These are phyloP conservation scores for Calonectria pauciramosa DNA, from an alignment of 2,329 filamentous ascomycete species.

Conservation along the genomic window DNA sequence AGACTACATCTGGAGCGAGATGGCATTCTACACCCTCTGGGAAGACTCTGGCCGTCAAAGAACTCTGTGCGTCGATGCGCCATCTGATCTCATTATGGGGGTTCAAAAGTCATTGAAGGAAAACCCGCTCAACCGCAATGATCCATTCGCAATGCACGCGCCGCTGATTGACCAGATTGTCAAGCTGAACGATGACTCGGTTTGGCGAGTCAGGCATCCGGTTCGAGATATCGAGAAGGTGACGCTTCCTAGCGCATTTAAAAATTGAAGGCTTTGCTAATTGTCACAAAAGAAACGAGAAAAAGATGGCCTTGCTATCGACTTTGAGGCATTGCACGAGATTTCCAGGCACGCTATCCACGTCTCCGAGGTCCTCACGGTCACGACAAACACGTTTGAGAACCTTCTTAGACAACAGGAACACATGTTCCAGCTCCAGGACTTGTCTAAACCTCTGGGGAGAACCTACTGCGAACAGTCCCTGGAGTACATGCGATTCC, in stretches of 20 bases:
- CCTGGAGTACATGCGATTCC: conserved; percentile 6
- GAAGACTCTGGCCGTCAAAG: not conserved
- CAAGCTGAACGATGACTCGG: conserved; percentile 1
- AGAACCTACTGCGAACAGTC: conserved; percentile 3
- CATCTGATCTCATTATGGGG: not conserved
- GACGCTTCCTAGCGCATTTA: not conserved
- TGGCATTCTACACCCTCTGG: conserved; percentile 13
- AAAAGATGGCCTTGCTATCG: not conserved
- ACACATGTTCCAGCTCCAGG: not conserved
- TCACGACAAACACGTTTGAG: conserved; percentile 3
- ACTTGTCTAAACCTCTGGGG: not conserved
- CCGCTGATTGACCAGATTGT: conserved; percentile 2
- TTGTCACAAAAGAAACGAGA: not conserved
- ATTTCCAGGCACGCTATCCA: conserved; percentile 16
- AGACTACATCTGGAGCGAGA: conserved; percentile 12
- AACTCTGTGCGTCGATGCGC: not conserved
- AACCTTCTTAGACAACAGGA: not conserved
- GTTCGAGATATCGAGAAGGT: conserved; percentile 15
- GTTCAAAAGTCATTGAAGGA: not conserved
- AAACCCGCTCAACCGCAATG: not conserved
- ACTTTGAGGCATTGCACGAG: conserved; percentile 8
- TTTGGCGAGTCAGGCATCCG: conserved; percentile 7
- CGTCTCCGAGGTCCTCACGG: conserved; percentile 8
- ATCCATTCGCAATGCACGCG: conserved; percentile 8
- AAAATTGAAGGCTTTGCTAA: not conserved